These are phyloP conservation scores for Diaporthe helianthi DNA, from an alignment of 2,329 filamentous ascomycete genomes.

Conservation along the genomic window DNA sequence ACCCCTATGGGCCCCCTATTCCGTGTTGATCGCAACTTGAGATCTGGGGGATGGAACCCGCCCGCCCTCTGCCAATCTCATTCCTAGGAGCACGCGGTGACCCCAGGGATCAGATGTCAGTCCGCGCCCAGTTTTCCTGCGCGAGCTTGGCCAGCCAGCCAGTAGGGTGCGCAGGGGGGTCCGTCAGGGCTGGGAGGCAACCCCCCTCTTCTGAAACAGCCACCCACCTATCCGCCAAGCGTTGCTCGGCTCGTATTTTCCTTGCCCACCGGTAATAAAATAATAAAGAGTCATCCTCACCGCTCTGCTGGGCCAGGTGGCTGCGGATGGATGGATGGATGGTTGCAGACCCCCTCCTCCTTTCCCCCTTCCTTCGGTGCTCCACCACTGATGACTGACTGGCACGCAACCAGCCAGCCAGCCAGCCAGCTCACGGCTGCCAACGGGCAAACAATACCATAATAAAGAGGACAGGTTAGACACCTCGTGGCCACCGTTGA, in stretches of 20 bases:
- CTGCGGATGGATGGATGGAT: background rate
- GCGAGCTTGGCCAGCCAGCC: constrained; percentile 16
- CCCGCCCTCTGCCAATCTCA: constrained; percentile 29
- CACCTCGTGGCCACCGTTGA: constrained; percentile 21
- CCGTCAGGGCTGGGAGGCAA: background rate
- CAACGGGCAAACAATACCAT: background rate
- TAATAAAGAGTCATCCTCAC: constrained; percentile 4
- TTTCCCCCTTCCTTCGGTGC: background rate
- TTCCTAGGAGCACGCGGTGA: constrained; percentile 29
- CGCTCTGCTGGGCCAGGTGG: constrained; percentile 19
- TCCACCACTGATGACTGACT: too few species aligned
- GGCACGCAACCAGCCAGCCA: constrained; percentile 1
- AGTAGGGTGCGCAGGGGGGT: background rate
- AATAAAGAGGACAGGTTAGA: constrained; percentile 14
- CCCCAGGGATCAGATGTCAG: constrained; percentile 22
- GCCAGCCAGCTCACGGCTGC: background rate
- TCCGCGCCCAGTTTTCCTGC: constrained; percentile 5
- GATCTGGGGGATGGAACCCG: constrained; percentile 30
- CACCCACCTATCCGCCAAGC: constrained; percentile 17
- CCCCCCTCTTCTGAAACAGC: constrained; percentile 31
- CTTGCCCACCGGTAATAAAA: background rate
- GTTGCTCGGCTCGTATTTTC: constrained; percentile 23
- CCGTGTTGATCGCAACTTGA: constrained; percentile 33
- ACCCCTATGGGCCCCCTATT: constrained; percentile 32
- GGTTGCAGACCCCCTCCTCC: background rate